Conservation (phyloP, 2,329 filamentous ascomycete genomes). For the Hymenoscyphus occultus region DNA sequence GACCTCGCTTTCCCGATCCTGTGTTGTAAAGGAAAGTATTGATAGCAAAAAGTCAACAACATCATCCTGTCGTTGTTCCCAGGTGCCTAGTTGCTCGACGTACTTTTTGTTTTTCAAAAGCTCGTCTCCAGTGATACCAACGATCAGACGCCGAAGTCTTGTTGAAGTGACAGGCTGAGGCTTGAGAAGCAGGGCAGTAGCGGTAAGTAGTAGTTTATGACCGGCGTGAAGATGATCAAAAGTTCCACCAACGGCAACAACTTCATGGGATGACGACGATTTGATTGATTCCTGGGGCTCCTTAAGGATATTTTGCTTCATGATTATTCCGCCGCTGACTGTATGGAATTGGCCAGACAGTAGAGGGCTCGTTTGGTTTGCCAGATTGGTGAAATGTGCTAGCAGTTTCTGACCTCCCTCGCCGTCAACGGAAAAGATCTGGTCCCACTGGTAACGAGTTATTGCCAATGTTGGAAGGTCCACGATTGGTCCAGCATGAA, state of each 20-base stretch:
- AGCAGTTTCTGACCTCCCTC: slow-evolving; percentile 62
- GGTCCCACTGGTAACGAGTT: slow-evolving; percentile 58
- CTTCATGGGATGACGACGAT: slow-evolving; percentile 44
- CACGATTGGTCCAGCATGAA: slow-evolving; percentile 36
- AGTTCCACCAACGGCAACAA: slow-evolving; percentile 83
- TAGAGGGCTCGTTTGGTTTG: slow-evolving; percentile 47
- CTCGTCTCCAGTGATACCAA: slow-evolving; percentile 87
- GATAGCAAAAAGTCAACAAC: slow-evolving; percentile 72
- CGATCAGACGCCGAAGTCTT: slow-evolving; percentile 58
- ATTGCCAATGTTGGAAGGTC: slow-evolving; percentile 52
- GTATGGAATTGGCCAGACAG: slow-evolving; percentile 49
- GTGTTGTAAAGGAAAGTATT: slow-evolving; percentile 47
- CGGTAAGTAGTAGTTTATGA: slow-evolving; percentile 94
- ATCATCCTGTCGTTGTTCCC: slow-evolving; percentile 67
- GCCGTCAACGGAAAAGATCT: slow-evolving; percentile 63
- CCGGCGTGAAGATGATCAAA: slow-evolving; percentile 96
- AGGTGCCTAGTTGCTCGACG: slow-evolving; percentile 74
- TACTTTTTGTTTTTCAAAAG: slow-evolving; percentile 88
- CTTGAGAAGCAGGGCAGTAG: slow-evolving; percentile 70
- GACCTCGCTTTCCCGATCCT: slow-evolving; percentile 38
- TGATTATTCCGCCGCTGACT: slow-evolving; percentile 51
- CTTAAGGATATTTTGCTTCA: slow-evolving; percentile 34
- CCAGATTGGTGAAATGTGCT: slow-evolving; percentile 45
- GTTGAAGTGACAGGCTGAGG: slow-evolving; percentile 39
- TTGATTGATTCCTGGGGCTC: slow-evolving; percentile 14